Evolutionary conservation across 805 yeast species (phyloP), one percentile per base, ranked within the genome.

Genomic region (Lipomyces starkeyi): DNA sequence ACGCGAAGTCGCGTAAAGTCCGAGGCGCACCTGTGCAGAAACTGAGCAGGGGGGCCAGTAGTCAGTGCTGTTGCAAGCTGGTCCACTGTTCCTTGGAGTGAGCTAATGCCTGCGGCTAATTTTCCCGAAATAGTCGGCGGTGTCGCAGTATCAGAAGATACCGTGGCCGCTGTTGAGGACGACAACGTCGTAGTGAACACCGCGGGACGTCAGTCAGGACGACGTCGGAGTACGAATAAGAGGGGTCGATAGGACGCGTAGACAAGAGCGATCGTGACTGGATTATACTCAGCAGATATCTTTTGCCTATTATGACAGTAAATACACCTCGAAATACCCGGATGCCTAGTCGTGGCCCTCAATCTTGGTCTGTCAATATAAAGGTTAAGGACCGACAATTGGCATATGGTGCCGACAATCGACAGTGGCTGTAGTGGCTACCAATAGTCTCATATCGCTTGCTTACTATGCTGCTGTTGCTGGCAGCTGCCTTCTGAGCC

Each of bases 21-120:
- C 25, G 56, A 25, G 6, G 34, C 40, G 40, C 56, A 59, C 62
- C 29, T 59, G 29, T 43, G 61, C 32, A 58, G n/a, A 9, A 58
- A 20, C n/a, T 25, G 55, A 13, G 62, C 47, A 25, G 47, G 37
- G 14, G 47, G 25, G 20, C 61, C 61, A 13, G 53, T 58, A 25
- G 56, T 49, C 47, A 47, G 55, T 29, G 20, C 37, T 27, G 56
- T 17, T 25, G 55, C 37, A 34, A 59, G 35, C 2, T 17, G 37
- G 47, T 59, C 62, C 25, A 34, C 37, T 25, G 57, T 47, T 29
- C 17, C n/a, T 27, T 59, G 56, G 20, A 47, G n/a, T 7, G 29
- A 4, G 37, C 8, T 34, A 14, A 25, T 35, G 22, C 13, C 43
- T 25, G 57, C 14, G 40, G 62, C 34, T 17, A 32, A 32, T 25